Conservation (phyloP, 106 monocot genomes). For the Agapanthus africanus region DNA sequence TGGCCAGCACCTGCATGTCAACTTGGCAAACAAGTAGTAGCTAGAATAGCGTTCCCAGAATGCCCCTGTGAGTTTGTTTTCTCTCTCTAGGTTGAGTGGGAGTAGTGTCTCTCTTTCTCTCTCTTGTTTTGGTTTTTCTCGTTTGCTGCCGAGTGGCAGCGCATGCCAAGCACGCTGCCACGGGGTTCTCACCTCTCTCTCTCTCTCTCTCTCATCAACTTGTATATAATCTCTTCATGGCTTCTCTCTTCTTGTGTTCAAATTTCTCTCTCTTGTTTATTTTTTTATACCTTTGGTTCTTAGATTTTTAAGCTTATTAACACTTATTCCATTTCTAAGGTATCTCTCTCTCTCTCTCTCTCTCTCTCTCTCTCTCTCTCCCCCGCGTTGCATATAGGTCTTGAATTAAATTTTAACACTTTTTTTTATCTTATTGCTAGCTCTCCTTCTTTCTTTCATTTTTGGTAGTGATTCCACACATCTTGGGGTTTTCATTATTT, state of each 20-base stretch:
- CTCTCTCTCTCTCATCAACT: constrained; percentile 6
- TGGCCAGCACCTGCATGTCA: neutral
- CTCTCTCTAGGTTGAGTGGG: neutral
- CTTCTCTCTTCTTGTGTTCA: neutral
- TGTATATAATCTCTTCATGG: neutral
- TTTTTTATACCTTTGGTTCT: neutral
- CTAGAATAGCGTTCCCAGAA: neutral
- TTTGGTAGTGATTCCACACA: too few species aligned
- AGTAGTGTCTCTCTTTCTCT: neutral
- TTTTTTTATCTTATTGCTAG: too few species aligned
- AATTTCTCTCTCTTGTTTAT: neutral
- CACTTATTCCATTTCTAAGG: neutral
- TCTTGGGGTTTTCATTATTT: too few species aligned
- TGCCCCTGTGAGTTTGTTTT: neutral
- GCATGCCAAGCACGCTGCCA: constrained; percentile 11
- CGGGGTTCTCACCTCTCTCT: neutral
- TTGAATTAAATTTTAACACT: neutral
- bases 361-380: neutral
- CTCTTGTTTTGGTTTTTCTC: neutral
- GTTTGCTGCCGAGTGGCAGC: constrained; percentile 11
- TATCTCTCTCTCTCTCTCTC: neutral
- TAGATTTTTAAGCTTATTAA: neutral
- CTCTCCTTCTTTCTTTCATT: too few species aligned
- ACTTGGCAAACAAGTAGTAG: neutral
- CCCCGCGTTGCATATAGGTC: neutral